A percentile compares a stretch with the other conserved stretches of the same genome.
Evolutionary conservation across 176 grass and related monocot genomes (phyloP).

Genomic region (Juncus effusus): DNA sequence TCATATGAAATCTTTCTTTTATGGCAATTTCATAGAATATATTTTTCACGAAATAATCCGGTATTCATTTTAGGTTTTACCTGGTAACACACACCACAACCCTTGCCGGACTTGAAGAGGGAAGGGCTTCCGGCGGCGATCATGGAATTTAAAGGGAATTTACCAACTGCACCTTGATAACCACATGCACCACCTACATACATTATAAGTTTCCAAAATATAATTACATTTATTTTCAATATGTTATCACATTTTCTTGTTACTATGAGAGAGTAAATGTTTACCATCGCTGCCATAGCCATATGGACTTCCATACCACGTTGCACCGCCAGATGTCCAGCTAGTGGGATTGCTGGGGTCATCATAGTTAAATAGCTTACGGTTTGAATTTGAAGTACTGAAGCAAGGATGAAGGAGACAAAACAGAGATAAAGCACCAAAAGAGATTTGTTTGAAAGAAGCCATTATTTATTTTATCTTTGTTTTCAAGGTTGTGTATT

Average conservation of each 20-base stretch:
- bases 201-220: not conserved
- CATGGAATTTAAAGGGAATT: slow-evolving; percentile 58
- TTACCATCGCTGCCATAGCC: slow-evolving; percentile 32
- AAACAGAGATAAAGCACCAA: slow-evolving; percentile 14
- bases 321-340: slow-evolving; percentile 7
- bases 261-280: not conserved
- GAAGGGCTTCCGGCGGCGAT: slow-evolving; percentile 62
- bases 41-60: too few species aligned
- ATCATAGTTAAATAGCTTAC: slow-evolving; percentile 1
- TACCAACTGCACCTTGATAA: slow-evolving; percentile 55
- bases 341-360: not conserved
- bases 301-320: slow-evolving; percentile 32
- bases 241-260: not conserved
- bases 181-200: slow-evolving; percentile 78
- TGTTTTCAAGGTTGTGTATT: not conserved
- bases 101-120: slow-evolving; percentile 62
- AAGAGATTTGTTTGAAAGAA: slow-evolving; percentile 5
- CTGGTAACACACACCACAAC: slow-evolving; percentile 86
- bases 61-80: slow-evolving; percentile 33
- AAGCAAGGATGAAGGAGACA: slow-evolving; percentile 20
- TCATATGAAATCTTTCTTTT: too few species aligned
- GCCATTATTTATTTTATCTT: slow-evolving; percentile 17
- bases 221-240: not conserved
- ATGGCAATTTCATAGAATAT: too few species aligned
- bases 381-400: not conserved